A percentile compares a stretch with the other conserved stretches of the same genome.
Evolutionary conservation across 2,329 filamentous ascomycete species (phyloP).

Genomic region (Sporothrix sp.): DNA sequence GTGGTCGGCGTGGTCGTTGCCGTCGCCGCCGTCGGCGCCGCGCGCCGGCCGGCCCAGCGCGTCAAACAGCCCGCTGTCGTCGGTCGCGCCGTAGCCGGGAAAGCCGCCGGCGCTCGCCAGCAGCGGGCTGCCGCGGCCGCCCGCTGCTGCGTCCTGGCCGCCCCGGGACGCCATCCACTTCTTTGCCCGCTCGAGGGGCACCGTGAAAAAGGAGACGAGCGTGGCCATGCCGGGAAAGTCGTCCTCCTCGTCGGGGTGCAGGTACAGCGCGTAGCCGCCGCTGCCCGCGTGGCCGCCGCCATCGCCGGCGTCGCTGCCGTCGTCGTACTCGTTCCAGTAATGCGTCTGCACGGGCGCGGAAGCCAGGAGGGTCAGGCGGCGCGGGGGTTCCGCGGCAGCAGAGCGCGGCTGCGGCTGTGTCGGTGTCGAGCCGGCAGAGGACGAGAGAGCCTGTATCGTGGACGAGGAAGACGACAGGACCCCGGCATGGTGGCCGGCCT

Average conservation of each 20-base stretch:
- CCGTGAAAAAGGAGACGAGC: slow-evolving; percentile 41
- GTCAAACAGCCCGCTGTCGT: slow-evolving; percentile 1
- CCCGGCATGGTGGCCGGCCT: slow-evolving; percentile 5
- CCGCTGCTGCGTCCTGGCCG: background rate
- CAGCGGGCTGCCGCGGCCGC: slow-evolving; percentile 23
- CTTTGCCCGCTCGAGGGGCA: slow-evolving; percentile 42
- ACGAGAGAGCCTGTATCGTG: slow-evolving; percentile 16
- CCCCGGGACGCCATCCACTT: slow-evolving; percentile 35
- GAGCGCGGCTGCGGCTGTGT: background rate
- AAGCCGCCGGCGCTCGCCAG: slow-evolving; percentile 19
- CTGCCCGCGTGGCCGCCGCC: slow-evolving; percentile 44
- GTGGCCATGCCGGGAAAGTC: slow-evolving; percentile 55
- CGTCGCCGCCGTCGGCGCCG: background rate
- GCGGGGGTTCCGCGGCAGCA: background rate
- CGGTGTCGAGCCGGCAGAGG: slow-evolving; percentile 14
- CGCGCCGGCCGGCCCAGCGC: background rate
- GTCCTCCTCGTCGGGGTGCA: slow-evolving; percentile 55
- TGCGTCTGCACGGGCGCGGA: slow-evolving; percentile 25
- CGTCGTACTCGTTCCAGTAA: slow-evolving; percentile 85
- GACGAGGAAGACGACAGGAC: slow-evolving; percentile 19
- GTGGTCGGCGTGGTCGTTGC: slow-evolving; percentile 17
- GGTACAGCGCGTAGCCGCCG: slow-evolving; percentile 60
- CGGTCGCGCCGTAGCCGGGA: slow-evolving; percentile 15
- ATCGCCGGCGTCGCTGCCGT: slow-evolving; percentile 60
- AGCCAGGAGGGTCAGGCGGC: slow-evolving; percentile 4